Evolutionary conservation across 2,329 filamentous ascomycete genomes (phyloP).

Genomic region (Fusarium falciforme): DNA sequence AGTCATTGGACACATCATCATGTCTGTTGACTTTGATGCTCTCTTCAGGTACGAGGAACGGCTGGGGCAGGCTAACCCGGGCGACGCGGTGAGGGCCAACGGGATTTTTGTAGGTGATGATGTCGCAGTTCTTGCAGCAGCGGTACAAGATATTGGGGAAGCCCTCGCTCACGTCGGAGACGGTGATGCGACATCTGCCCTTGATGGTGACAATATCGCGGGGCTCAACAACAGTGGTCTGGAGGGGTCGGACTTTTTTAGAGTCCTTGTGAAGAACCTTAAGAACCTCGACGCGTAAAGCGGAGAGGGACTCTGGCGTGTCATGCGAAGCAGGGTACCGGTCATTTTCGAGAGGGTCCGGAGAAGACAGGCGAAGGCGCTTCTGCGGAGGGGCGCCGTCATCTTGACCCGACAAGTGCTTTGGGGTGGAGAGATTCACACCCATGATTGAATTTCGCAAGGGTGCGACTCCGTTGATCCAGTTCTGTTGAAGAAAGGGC

Average conservation of each 20-base stretch:
- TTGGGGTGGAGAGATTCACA: constrained; percentile 38
- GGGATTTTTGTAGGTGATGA: constrained; percentile 62
- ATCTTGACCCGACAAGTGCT: constrained; percentile 50
- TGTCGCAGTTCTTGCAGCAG: constrained; percentile 65
- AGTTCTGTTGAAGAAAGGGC: constrained; percentile 67
- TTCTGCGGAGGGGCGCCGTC: constrained; percentile 57
- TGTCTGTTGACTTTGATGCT: constrained; percentile 62
- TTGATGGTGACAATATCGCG: constrained; percentile 47
- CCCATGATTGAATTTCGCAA: constrained; percentile 58
- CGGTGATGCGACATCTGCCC: constrained; percentile 53
- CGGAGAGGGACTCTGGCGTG: constrained; percentile 50
- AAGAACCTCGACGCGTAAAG: constrained; percentile 64
- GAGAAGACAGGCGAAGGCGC: constrained; percentile 61
- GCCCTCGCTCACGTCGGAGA: constrained; percentile 50
- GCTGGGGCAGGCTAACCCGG: constrained; percentile 59
- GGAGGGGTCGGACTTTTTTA: constrained; percentile 49
- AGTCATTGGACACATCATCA: constrained; percentile 59
- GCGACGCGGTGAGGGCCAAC: constrained; percentile 59
- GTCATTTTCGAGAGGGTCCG: constrained; percentile 49
- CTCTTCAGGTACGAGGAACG: constrained; percentile 65
- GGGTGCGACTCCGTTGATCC: constrained; percentile 60
- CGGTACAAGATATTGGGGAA: constrained; percentile 61
- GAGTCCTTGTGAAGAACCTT: constrained; percentile 64
- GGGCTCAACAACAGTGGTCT: constrained; percentile 45
- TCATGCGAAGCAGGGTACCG: constrained; percentile 48